A percentile compares a stretch with the other conserved stretches of the same genome.
Evolutionary conservation across 2,329 filamentous ascomycete genomes (phyloP).

Genomic region (Waltergamsia citrina): DNA sequence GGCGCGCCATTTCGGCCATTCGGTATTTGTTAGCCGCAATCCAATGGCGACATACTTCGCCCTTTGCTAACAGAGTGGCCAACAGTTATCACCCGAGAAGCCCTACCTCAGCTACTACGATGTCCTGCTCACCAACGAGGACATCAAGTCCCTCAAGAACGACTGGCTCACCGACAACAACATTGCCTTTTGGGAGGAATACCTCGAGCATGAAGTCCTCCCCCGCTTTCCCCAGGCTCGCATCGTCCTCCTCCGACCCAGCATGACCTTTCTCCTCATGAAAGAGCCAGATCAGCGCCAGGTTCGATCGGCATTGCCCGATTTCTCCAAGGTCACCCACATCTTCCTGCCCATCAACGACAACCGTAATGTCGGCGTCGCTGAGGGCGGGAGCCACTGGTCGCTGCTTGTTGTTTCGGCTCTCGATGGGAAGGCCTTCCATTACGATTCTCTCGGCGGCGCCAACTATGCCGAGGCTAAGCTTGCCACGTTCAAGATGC

Average conservation of each 20-base stretch:
- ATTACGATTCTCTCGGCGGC: slow-evolving; percentile 82
- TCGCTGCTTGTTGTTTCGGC: slow-evolving; percentile 82
- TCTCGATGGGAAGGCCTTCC: slow-evolving; percentile 85
- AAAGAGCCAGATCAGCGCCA: slow-evolving; percentile 51
- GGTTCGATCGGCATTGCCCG: slow-evolving; percentile 61
- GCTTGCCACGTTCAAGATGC: slow-evolving; percentile 59
- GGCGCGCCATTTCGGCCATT: slow-evolving; percentile 37
- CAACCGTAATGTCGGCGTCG: slow-evolving; percentile 60
- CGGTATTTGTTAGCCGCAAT: slow-evolving; percentile 23
- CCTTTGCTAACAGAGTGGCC: too few species aligned
- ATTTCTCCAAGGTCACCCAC: slow-evolving; percentile 75
- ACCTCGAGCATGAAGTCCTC: slow-evolving; percentile 83
- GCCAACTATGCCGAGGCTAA: slow-evolving; percentile 69
- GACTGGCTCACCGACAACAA: slow-evolving; percentile 98
- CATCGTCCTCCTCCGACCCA: slow-evolving; percentile 84
- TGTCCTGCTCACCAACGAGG: slow-evolving; percentile 64
- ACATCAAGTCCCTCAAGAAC: slow-evolving; percentile 77
- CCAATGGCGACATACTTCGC: slow-evolving; percentile 4
- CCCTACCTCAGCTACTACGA: slow-evolving; percentile 31
- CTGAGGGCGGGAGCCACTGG: slow-evolving; percentile 94
- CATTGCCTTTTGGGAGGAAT: slow-evolving; percentile 98
- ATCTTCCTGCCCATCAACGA: slow-evolving; percentile 96
- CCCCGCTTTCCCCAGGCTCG: slow-evolving; percentile 69
- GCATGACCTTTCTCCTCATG: slow-evolving; percentile 87
- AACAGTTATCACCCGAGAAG: slow-evolving; percentile 38